Percentiles rank a stretch among this genome's conserved stretches.
phyloP scores from a whole-genome alignment of 176 grass and related monocot genomes.

The Saccharum officinarum region DNA sequence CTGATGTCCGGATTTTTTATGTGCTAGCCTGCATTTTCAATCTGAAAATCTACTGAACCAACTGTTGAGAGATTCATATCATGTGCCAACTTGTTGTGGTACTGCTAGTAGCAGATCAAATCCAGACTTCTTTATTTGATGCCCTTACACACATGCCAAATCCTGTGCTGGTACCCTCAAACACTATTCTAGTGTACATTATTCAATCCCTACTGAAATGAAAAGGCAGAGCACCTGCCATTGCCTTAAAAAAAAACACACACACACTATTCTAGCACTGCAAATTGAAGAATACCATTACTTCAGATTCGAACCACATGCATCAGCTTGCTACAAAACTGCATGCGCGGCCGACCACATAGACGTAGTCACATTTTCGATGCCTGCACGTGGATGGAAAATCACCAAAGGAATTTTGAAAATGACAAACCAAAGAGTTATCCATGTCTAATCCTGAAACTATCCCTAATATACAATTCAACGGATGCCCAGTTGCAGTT shows the following conservation, averaged over 20 bases:
- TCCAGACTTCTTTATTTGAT: not conserved
- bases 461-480: conserved; percentile 2
- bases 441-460: conserved; percentile 29
- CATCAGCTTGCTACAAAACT: not conserved
- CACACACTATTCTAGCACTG: not conserved
- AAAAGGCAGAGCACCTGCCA: no score
- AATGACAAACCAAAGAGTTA: conserved; percentile 18
- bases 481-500: conserved; percentile 9
- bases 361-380: not conserved
- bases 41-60: conserved; percentile 4
- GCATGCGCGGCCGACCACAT: not conserved
- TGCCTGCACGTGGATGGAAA: conserved; percentile 25
- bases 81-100: conserved; percentile 15
- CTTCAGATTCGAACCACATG: not conserved
- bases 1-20: not conserved
- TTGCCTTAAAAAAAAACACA: no score
- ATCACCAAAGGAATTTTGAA: conserved; percentile 34
- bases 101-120: conserved; percentile 6
- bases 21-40: not conserved
- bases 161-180: not conserved
- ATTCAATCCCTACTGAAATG: no score
- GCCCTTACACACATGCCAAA: conserved; percentile 18
- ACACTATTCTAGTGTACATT: not conserved
- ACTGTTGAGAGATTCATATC: conserved; percentile 6
- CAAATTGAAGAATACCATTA: conserved; percentile 21